Base-by-base conservation (phyloP, 257 asterid species). In the Solanum commersonii region DNA sequence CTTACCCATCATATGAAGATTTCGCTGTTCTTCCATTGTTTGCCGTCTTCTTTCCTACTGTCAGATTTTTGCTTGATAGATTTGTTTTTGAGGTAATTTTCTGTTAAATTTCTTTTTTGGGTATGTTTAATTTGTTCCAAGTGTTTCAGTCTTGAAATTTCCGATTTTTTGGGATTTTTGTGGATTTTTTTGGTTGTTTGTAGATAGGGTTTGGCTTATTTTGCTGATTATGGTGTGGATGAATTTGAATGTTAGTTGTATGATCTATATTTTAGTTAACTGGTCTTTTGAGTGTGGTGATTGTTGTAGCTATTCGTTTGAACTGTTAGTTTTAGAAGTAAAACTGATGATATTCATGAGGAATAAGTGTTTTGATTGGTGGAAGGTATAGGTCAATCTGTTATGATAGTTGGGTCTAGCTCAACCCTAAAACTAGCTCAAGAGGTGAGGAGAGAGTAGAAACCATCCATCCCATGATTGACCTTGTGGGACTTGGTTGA, bases 51-150 rank as follows among this genome's bases (percentile, higher is more conserved):
- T 97, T 97, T 74, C 98, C 98, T 9, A 84, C 97, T 25, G 89
- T 95, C 87, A 91, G 99, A 40, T 97, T 92, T 84, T 92, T 96
- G 90, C 99, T 97, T 4, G 99, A 97, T 93, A 94, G 97, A 95
- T 94, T 95, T 67, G 93, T 95, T 46, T 97, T 95, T 89, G 95
- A 97, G 98, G 99, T 97, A 87, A 37, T 7, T 42, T 88, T 29
- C 70, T 74, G 44, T 23, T 15, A 11, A 7, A 0, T 46, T 31
- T 37, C 0, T 52, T 87, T 2, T 85, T 8, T 65, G 56, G 85
- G 37, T 6, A 33, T 33, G 34, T 77, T 76, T 20, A 23, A 16
- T 37, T 83, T 1, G 25, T 10, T 40, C 8, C 0, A 35, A 22
- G 2, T 87, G 56, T 20, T 71, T 44, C 79, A 63, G 46, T 33